These are phyloP conservation scores for Nemania serpens DNA, from an alignment of 2,329 filamentous ascomycete species.

Conservation along the genomic window DNA sequence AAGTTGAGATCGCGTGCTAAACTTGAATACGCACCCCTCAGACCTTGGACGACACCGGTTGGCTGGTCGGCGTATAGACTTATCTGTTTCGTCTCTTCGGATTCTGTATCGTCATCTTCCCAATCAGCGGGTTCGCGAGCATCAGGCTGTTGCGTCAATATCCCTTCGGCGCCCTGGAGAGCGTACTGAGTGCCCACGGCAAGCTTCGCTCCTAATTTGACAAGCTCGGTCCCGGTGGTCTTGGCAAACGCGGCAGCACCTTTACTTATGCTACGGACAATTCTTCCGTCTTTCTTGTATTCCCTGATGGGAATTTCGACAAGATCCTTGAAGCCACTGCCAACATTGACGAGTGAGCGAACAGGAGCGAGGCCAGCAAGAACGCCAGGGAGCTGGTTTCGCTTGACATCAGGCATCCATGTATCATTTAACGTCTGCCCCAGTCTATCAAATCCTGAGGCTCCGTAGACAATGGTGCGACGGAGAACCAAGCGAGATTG, in stretches of 20 bases:
- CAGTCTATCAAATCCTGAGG: conserved; percentile 86
- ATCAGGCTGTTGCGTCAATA: conserved; percentile 60
- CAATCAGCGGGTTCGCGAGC: conserved; percentile 47
- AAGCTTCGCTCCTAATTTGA: conserved; percentile 90
- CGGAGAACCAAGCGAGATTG: conserved; percentile 83
- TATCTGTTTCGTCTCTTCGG: conserved; percentile 76
- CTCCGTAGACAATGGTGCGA: conserved; percentile 90
- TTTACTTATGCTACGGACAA: conserved; percentile 90
- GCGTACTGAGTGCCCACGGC: conserved; percentile 95
- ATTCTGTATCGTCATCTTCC: conserved; percentile 66
- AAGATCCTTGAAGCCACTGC: conserved; percentile 82
- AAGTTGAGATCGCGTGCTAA: conserved; percentile 85
- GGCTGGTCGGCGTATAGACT: conserved; percentile 95
- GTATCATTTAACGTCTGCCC: conserved; percentile 92
- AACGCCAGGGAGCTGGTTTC: conserved; percentile 86
- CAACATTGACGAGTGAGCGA: conserved; percentile 89
- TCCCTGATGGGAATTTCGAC: conserved; percentile 89
- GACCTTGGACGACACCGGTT: conserved; percentile 81
- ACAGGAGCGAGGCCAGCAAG: conserved; percentile 88
- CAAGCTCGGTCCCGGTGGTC: conserved; percentile 91
- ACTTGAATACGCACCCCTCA: conserved; percentile 80
- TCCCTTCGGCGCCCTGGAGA: conserved; percentile 83
- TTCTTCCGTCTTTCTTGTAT: conserved; percentile 90
- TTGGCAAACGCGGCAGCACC: conserved; percentile 88
- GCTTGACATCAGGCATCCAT: conserved; percentile 92